phyloP scores from a whole-genome alignment of 257 asterid species.

The Datura wrightii region DNA sequence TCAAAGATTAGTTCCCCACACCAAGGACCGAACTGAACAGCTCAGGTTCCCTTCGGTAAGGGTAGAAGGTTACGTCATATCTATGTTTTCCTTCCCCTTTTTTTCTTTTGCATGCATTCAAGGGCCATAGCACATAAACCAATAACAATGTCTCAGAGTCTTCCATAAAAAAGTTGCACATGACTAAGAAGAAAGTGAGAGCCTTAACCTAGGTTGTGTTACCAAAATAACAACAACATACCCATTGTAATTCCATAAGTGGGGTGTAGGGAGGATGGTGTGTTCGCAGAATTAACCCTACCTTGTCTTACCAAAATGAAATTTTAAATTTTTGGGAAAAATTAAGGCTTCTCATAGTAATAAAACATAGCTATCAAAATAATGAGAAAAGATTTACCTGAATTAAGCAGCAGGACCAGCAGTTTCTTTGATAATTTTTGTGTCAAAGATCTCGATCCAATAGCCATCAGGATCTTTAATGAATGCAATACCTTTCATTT shows the following conservation, averaged over 20 bases:
- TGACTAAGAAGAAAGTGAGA: neutral
- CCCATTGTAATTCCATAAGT: too few relatives aligned
- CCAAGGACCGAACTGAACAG: neutral
- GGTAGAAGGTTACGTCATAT: neutral
- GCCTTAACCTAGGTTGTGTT: neutral
- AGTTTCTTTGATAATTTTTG: constrained; percentile 49
- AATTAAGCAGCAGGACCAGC: constrained; percentile 63
- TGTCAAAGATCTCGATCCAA: constrained; percentile 90
- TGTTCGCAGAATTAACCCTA: neutral
- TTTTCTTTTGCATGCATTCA: neutral
- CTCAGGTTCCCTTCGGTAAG: neutral
- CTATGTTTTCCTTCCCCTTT: neutral
- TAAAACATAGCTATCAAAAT: neutral
- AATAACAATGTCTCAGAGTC: neutral
- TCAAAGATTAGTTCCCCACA: neutral
- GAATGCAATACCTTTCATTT: constrained; percentile 75
- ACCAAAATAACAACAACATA: neutral
- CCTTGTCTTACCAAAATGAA: neutral
- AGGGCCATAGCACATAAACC: neutral
- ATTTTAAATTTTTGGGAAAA: neutral
- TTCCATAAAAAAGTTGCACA: neutral
- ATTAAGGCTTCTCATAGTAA: neutral
- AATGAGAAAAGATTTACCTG: constrained; percentile 6
- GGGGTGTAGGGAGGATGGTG: too few relatives aligned
- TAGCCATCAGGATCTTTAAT: constrained; percentile 95